Evolutionary conservation across 2,329 filamentous ascomycete genomes (phyloP), one percentile per base, ranked within the genome.

Genomic region (Trichoderma guizhouense): DNA sequence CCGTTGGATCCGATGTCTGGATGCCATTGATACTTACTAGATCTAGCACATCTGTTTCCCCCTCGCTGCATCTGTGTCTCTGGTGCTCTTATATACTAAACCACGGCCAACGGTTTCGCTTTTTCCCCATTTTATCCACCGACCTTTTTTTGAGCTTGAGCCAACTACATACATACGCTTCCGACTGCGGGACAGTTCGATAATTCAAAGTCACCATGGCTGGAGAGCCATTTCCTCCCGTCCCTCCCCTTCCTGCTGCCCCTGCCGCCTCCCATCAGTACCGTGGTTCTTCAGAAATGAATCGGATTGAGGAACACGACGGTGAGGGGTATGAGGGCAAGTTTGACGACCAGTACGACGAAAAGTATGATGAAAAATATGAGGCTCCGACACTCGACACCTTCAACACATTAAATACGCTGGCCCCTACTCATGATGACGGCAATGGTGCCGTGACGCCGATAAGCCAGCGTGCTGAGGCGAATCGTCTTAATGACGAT

Each of bases 401-500:
- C 36, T 76, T 78, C 57, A 77, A 79, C 11, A 80, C 79, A 12
- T 74, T 78, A 30, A 77, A 80, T 70, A 79, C 77, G 5, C 72
- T 79, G 21, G 77, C 75, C 39, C 74, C 74, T 5, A 73, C 64
- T 55, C 73, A 76, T 47, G 74, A 78, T 4, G 73, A 77, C 51
- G 73, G 72, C 30, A 74, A 74, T 24, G 63, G 58, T 11, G 15
- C 34, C 32, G 62, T 74, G 34, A 79, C 79, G 3, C 77, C 79
- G 1, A 74, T 76, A 1, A 73, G 73, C 14, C 77, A 78, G 58
- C 79, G 81, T 11, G 79, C 79, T 47, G 78, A 82, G 58, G 78
- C 77, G 32, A 79, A 76, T 71, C 81, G 85, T 3, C 77, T 86
- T 18, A 82, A 83, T 62, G 85, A 87, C 69, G 84, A 86, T 64